Base-by-base conservation (phyloP, 2,329 filamentous ascomycete genomes). In the Neonectria ditissima region DNA sequence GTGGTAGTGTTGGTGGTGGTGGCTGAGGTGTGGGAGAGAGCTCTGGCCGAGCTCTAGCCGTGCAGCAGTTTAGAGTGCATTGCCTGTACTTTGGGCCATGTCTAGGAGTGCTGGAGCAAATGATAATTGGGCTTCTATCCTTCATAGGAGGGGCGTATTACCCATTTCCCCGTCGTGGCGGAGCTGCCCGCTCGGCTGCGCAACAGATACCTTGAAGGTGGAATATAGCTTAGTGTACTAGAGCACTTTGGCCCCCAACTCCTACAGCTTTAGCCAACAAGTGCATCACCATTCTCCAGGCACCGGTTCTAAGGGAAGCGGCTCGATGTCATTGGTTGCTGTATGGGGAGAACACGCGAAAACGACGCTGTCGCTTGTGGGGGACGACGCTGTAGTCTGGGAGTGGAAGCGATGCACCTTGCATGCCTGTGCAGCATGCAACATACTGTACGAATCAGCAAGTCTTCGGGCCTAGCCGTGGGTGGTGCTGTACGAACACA, bases 341-440 rank as follows among this genome's bases (percentile, higher is more conserved):
- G 10, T 8, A 22, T 28, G 41, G 24, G 10, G 32, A 51, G 20
- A 53, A 34, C 54, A 58, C 54, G 50, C 55, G 48, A 54, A 37
- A 50, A 53, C 47, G 32, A 57, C 60, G 30, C 52, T 54, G 50
- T 58, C 50, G 48, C 44, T 44, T 58, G 43, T 37, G 60, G 53
- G 47, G 53, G 47, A 24, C n/a, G 52, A 20, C 32, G 16, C 60
- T 58, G 43, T n/a, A 43, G 50, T 26, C 24, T 26, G 24, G 6
- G 24, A 54, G 47, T 24, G 32, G 60, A 63, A 58, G 34, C 55
- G 55, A 58, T 63, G 60, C 50, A 28, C 54, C 60, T 58, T 63
- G 55, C 60, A 63, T 63, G 54, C 50, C 48, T 55, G 50, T 61
- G 59, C 54, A 57, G 53, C 48, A 56, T 58, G 60, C 48, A 44